A percentile compares a stretch with the other conserved stretches of the same genome.
These are phyloP conservation scores for Boletus eberwhitei DNA, from an alignment of 768 basidiomycete species.

Conservation along the genomic window DNA sequence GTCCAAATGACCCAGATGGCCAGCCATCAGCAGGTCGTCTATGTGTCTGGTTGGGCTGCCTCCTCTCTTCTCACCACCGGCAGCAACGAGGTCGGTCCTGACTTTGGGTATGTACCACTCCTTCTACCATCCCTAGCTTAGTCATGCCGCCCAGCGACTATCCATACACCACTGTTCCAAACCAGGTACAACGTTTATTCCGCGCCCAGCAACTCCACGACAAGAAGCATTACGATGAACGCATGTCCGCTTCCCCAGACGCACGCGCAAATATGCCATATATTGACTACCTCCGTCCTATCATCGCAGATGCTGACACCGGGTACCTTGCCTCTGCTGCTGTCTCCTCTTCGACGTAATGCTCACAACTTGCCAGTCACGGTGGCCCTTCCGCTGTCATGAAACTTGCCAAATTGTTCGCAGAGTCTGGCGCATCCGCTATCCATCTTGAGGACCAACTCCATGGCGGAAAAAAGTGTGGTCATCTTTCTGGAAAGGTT, in stretches of 20 bases:
- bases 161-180: conserved; percentile 94
- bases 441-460: conserved; percentile 94
- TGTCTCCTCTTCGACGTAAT: background rate
- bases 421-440: conserved; percentile 89
- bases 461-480: conserved; percentile 94
- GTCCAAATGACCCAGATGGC: conserved; percentile 97
- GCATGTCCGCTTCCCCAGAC: conserved; percentile 61
- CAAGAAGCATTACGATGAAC: conserved; percentile 88
- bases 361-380: conserved; percentile 50
- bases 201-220: conserved; percentile 92
- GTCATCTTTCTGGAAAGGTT: conserved; percentile 89
- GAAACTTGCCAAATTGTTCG: conserved; percentile 92
- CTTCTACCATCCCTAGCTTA: background rate
- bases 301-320: conserved; percentile 93
- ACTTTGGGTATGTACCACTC: conserved; percentile 59
- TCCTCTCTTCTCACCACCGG: conserved; percentile 86
- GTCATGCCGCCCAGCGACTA: conserved; percentile 61
- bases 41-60: conserved; percentile 91
- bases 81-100: conserved; percentile 89
- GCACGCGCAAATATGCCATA: conserved; percentile 69
- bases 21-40: conserved; percentile 77
- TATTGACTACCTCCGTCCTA: conserved; percentile 86
- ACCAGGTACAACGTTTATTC: conserved; percentile 89
- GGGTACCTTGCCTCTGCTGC: conserved; percentile 51
- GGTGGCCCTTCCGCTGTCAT: conserved; percentile 92